Evolutionary conservation across 2,329 filamentous ascomycete genomes (phyloP), one percentile per base, ranked within the genome.

Genomic region (Hypoxylon sp.): DNA sequence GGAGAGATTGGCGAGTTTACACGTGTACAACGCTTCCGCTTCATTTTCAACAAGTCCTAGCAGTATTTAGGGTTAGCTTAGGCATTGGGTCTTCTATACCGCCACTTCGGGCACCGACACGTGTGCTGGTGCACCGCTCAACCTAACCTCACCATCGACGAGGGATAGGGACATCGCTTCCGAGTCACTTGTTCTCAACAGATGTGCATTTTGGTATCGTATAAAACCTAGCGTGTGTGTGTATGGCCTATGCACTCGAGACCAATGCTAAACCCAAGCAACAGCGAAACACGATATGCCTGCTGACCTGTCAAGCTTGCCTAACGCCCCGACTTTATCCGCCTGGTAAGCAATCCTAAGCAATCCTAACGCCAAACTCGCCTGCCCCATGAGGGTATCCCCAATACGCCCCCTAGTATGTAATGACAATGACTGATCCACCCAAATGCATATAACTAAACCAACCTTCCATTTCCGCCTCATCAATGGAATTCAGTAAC

Each of bases 81-180:
- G 69, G 66, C 54, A 46, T 47, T 24, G 35, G 17, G 6, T 48
- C 37, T 31, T 37, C 32, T 59, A 65, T 63, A 53, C 63, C 60
- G 57, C 61, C 55, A 62, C 67, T 69, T 71, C 57, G 66, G 69
- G 69, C 69, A 71, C 57, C 57, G 58, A 71, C 69, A 71, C 69
- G 63, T 71, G 57, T 69, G 61, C 53, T 27, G 44, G 62, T 24
- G 50, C 44, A 51, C 44, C 46, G 47, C 60, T 48, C 56, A 42
- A n/a, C 50, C 67, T 65, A 59, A 67, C 51, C 19, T 39, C 59
- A 17, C 42, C 7, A 37, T 39, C 37, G 37, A 37, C 6, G 32
- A 57, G 29, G 58, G 39, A 48, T 31, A 53, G 21, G 58, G 51
- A 39, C 37, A 60, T 64, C 56, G 62, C 66, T 66, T 62, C 56